These are phyloP conservation scores for Paraglomus brasilianum DNA, from an alignment of 192 early-diverging fungal species.

Conservation along the genomic window DNA sequence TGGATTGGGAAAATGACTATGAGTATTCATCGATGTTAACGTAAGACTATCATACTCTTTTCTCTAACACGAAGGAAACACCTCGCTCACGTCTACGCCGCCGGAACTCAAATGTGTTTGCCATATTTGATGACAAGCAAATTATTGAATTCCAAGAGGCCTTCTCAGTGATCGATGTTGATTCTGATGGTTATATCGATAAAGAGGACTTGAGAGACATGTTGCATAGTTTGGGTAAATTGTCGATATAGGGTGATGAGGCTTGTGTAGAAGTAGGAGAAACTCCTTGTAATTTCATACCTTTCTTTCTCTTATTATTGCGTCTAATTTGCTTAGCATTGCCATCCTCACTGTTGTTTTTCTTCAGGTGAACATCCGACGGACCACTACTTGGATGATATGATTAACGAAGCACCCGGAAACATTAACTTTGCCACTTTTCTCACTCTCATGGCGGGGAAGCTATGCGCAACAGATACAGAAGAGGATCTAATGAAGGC, in stretches of 20 bases:
- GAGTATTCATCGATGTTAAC: too few relatives aligned
- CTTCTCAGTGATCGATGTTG: constrained; percentile 94
- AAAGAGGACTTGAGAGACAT: constrained; percentile 87
- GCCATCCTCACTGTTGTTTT: not conserved
- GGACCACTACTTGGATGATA: constrained; percentile 81
- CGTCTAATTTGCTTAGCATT: too few relatives aligned
- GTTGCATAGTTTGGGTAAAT: constrained; percentile 37
- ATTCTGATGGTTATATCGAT: constrained; percentile 89
- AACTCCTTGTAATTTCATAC: too few relatives aligned
- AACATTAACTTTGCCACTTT: constrained; percentile 99
- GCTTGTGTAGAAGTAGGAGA: too few relatives aligned
- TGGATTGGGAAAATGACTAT: too few relatives aligned
- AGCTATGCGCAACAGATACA: constrained; percentile 87
- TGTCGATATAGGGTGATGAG: not conserved
- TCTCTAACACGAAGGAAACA: too few relatives aligned
- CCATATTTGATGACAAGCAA: constrained; percentile 95
- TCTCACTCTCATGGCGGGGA: constrained; percentile 93
- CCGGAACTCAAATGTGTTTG: constrained; percentile 97
- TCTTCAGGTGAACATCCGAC: constrained; percentile 63
- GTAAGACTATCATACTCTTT: too few relatives aligned
- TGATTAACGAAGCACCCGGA: constrained; percentile 85
- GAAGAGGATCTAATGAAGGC: constrained; percentile 89
- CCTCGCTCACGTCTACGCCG: constrained; percentile 36
- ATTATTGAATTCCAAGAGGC: constrained; percentile 97
- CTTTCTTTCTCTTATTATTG: too few relatives aligned